Conservation (phyloP, 2,329 filamentous ascomycete species). For the Bipolaris oryzae region DNA sequence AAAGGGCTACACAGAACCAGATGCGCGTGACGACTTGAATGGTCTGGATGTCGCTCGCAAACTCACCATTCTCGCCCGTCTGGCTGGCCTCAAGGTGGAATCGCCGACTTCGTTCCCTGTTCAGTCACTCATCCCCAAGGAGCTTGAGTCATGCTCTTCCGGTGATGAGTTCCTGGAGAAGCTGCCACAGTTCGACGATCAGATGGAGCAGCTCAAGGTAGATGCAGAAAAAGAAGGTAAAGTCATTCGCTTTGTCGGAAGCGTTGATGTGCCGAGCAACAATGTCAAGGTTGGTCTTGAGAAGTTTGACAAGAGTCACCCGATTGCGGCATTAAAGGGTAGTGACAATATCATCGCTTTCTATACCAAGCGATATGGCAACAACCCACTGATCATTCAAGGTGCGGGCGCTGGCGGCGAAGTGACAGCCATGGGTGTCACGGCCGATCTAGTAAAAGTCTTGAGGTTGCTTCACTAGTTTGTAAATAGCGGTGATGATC, state of each 20-base stretch:
- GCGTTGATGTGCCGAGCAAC: slow-evolving; percentile 81
- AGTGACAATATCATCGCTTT: slow-evolving; percentile 99
- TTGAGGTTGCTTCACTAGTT: slow-evolving; percentile 68
- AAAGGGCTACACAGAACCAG: slow-evolving; percentile 88
- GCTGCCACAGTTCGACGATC: slow-evolving; percentile 80
- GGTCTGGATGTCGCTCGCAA: slow-evolving; percentile 93
- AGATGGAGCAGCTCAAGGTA: slow-evolving; percentile 88
- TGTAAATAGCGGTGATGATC: background rate
- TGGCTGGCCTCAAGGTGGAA: slow-evolving; percentile 81
- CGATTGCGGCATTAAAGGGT: slow-evolving; percentile 92
- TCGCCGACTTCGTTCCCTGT: slow-evolving; percentile 90
- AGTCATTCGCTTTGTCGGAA: slow-evolving; percentile 92
- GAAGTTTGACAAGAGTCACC: slow-evolving; percentile 80
- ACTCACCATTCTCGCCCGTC: slow-evolving; percentile 87
- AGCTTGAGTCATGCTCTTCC: slow-evolving; percentile 76
- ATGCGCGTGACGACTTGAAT: slow-evolving; percentile 85
- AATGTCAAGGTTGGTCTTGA: slow-evolving; percentile 90
- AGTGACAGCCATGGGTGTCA: slow-evolving; percentile 97
- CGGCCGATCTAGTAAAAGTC: slow-evolving; percentile 90
- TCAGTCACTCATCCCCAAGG: slow-evolving; percentile 87
- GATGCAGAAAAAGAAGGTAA: slow-evolving; percentile 86
- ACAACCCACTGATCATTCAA: slow-evolving; percentile 90
- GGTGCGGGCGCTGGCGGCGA: slow-evolving; percentile 93
- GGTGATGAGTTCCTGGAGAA: slow-evolving; percentile 85
- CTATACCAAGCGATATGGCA: slow-evolving; percentile 93